Conservation (phyloP, 805 yeast genomes). For the Kazachstania kunashirensis region DNA sequence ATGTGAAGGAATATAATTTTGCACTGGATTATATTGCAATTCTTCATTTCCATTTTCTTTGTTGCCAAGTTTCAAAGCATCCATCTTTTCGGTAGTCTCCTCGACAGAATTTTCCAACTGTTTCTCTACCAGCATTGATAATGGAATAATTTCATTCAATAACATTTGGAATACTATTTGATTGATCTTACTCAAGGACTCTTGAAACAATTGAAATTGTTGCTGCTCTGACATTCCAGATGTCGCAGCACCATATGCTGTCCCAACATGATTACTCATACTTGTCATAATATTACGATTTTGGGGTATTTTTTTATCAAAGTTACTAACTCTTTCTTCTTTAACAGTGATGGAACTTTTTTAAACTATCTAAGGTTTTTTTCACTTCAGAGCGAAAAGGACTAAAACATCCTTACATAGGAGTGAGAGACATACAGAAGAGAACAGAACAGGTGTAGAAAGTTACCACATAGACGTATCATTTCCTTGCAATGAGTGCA, state of each 20-base stretch:
- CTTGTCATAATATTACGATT: too few relatives aligned
- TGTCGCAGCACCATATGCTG: slow-evolving; percentile 8
- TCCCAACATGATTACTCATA: too few relatives aligned
- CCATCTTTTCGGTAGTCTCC: neutral
- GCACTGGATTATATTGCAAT: too few relatives aligned
- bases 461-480: too few relatives aligned
- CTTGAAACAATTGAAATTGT: slow-evolving; percentile 25
- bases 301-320: too few relatives aligned
- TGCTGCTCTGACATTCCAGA: slow-evolving; percentile 15
- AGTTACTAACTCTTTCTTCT: too few relatives aligned
- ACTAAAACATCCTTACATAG: too few relatives aligned
- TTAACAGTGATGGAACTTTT: too few relatives aligned
- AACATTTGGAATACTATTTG: slow-evolving; percentile 50
- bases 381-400: too few relatives aligned
- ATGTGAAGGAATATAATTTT: slow-evolving; percentile 13
- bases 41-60: slow-evolving; percentile 12
- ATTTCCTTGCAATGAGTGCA: slow-evolving; percentile 21
- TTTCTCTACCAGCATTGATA: slow-evolving; percentile 53
- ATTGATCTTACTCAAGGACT: slow-evolving; percentile 38
- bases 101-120: slow-evolving; percentile 22
- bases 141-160: slow-evolving; percentile 68
- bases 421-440: too few relatives aligned
- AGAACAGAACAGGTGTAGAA: too few relatives aligned
- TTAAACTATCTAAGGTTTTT: too few relatives aligned
- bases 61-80: slow-evolving; percentile 7